A percentile compares a stretch with the other conserved stretches of the same genome.
These are phyloP conservation scores for Phytophthora colocasiae DNA, from an alignment of 352 stramenopile species.

Conservation along the genomic window DNA sequence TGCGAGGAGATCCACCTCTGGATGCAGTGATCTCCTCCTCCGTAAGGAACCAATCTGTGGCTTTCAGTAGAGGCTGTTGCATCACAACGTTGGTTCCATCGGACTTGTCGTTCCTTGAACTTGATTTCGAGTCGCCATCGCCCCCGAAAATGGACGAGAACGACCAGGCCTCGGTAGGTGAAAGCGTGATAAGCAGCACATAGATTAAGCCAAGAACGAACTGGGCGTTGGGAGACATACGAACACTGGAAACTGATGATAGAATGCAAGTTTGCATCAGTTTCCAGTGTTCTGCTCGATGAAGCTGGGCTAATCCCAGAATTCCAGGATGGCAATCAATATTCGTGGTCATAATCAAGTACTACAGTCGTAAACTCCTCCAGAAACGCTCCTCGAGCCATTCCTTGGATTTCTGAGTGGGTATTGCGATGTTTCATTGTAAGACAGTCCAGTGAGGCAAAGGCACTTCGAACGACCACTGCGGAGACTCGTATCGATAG, in stretches of 20 bases:
- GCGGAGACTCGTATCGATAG: constrained; percentile 49
- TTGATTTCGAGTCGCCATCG: constrained; percentile 5
- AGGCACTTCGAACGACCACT: constrained; percentile 51
- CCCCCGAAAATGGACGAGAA: constrained; percentile 20
- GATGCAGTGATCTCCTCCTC: constrained; percentile 54
- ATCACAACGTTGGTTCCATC: constrained; percentile 9
- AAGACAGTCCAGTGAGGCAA: constrained; percentile 46
- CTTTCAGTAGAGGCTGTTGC: constrained; percentile 53
- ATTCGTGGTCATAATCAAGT: too few species aligned
- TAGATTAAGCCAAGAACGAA: too few species aligned
- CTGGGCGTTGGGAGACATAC: too few species aligned
- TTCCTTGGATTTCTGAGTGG: too few species aligned
- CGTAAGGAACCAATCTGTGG: constrained; percentile 62
- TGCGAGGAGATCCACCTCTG: constrained; percentile 46
- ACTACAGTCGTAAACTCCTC: too few species aligned
- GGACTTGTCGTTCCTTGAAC: background rate
- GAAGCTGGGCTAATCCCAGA: too few species aligned
- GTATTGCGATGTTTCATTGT: background rate
- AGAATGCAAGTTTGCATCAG: too few species aligned
- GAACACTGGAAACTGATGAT: too few species aligned
- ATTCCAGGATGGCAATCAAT: too few species aligned
- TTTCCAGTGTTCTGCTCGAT: too few species aligned
- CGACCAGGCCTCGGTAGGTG: constrained; percentile 5
- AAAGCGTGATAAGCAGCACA: too few species aligned
- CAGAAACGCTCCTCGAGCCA: too few species aligned